Base-by-base conservation (phyloP, 2,329 filamentous ascomycete species). In the Diaporthe sp. region DNA sequence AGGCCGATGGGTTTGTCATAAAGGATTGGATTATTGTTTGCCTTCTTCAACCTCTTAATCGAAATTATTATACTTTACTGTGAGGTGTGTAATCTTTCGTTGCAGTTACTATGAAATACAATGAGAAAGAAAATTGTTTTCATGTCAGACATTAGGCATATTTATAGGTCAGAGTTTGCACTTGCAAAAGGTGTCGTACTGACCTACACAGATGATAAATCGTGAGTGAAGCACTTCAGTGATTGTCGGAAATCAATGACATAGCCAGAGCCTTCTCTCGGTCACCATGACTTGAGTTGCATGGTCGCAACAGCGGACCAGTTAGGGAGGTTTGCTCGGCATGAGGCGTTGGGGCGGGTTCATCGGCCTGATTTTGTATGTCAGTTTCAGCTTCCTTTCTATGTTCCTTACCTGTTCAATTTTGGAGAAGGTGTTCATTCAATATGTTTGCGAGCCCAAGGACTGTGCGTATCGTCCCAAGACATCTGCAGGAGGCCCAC, bases 401-500 rank as follows among this genome's bases (percentile, higher is more conserved):
- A 39, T 28, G 28, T 12, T 39, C 9, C 37, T 12, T 53, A 13
- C 9, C 10, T n/a, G 15, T 17, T 31, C 25, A 55, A 7, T 10
- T 10, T 1, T 10, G n/a, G 4, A 10, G n/a, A 25, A 53, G 1
- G 22, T 10, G 28, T 28, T 10, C 25, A 13, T 10, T 25, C 22
- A 25, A 15, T 5, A 28, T 55, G 31, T 12, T 19, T 58, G 55
- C 10, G 28, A 34, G 15, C 22, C n/a, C 15, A 13, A 13, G 10
- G 28, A 31, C 9, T n/a, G 31, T 8, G 22, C 8, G 58, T 44
- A 12, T 62, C 58, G n/a, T 19, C 4, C 22, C 61, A 49, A 65
- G 42, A 49, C 42, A 68, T 53, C 65, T 68, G 65, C 46, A 53
- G 22, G 65, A 68, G 65, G 65, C 65, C 65, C 46, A 68, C 65